Evolutionary conservation across 495 filamentous ascomycete species (phyloP).

Genomic region (Bryoglossum gracile): DNA sequence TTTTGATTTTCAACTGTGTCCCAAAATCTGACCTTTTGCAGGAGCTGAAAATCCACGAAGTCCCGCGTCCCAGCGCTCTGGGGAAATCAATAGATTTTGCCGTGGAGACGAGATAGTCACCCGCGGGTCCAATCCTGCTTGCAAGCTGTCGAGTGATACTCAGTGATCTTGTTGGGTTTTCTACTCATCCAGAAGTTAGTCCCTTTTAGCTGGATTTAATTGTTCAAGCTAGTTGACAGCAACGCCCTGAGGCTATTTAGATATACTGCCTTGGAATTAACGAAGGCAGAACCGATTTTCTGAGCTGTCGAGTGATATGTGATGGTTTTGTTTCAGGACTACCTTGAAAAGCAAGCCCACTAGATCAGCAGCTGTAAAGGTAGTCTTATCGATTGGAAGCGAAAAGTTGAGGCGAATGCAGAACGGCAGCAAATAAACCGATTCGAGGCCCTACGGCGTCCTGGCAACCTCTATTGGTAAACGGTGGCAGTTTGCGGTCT

Average conservation of each 20-base stretch:
- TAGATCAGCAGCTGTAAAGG: background rate
- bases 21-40: no score
- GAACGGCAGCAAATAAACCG: background rate
- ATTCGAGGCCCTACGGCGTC: background rate
- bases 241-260: background rate
- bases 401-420: background rate
- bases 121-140: no score
- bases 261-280: background rate
- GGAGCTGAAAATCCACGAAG: no score
- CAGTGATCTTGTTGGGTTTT: background rate
- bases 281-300: background rate
- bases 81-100: no score
- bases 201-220: no score
- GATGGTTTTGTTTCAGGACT: no score
- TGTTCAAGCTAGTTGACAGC: no score
- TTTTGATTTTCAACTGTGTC: no score
- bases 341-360: no score
- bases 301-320: background rate
- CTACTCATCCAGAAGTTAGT: no score
- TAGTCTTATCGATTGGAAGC: background rate
- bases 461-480: background rate
- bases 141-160: background rate
- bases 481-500: conserved; percentile 1
- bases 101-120: no score
- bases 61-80: no score